Evolutionary conservation across 345 rosid genomes (phyloP).

Genomic region (Lenwebbia sp.): DNA sequence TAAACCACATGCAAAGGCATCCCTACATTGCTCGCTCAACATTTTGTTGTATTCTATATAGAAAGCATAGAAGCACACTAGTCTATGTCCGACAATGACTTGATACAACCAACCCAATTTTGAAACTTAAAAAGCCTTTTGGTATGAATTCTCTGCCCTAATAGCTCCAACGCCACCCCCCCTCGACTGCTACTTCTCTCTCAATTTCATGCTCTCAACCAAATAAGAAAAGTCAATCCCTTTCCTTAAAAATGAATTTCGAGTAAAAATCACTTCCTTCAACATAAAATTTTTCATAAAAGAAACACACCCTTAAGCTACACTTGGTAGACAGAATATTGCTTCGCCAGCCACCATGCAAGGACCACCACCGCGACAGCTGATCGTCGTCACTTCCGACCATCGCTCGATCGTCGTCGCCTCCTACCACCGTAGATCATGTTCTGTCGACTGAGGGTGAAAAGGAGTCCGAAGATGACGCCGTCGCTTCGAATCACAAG

Average conservation of each 20-base stretch:
- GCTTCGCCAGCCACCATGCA: not conserved
- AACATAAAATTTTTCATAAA: not conserved
- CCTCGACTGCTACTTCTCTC: not conserved
- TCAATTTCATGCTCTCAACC: not conserved
- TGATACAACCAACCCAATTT: not conserved
- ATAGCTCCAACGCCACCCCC: too few relatives aligned
- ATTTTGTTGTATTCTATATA: not conserved
- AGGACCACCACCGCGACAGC: not conserved
- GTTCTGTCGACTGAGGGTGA: not conserved
- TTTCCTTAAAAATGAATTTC: not conserved
- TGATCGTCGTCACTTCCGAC: not conserved
- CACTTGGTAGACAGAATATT: accelerated
- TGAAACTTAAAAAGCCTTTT: not conserved
- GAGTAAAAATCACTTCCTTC: not conserved
- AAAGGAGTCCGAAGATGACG: not conserved
- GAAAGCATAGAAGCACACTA: not conserved
- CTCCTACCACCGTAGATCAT: not conserved
- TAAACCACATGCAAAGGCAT: not conserved
- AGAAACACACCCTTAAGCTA: not conserved
- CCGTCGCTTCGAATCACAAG: not conserved
- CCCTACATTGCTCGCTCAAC: not conserved
- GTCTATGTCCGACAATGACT: not conserved
- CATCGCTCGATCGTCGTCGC: accelerated
- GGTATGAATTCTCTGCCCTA: not conserved
- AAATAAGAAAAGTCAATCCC: not conserved